Percentiles rank a stretch among this genome's conserved stretches.
Evolutionary conservation across 345 rosid species (phyloP).

Genomic region (Garcia nutans): DNA sequence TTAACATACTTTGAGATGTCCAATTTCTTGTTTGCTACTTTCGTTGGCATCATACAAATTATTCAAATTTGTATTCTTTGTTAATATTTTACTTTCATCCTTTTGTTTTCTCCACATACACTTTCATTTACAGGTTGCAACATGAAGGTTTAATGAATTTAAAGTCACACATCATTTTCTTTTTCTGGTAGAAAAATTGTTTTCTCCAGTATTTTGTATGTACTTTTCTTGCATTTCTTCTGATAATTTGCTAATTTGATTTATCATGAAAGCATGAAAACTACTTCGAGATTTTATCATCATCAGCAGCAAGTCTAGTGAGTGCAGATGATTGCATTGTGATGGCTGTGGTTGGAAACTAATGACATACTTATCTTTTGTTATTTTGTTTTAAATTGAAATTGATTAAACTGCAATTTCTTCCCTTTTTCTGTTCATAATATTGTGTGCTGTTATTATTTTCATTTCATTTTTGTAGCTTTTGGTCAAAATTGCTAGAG

Average conservation of each 20-base stretch:
- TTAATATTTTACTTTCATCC: not conserved
- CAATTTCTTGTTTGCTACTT: not conserved
- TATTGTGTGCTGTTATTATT: not conserved
- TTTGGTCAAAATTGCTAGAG: constrained; percentile 43
- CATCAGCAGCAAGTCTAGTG: not conserved
- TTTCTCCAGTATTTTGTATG: not conserved
- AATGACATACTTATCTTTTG: not conserved
- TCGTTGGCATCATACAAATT: not conserved
- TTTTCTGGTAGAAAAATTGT: not conserved
- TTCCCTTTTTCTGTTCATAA: not conserved
- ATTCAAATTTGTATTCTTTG: not conserved
- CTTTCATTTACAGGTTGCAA: not conserved
- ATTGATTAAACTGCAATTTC: not conserved
- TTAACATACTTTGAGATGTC: not conserved
- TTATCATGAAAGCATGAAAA: not conserved
- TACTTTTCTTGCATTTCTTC: not conserved
- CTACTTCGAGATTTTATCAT: not conserved
- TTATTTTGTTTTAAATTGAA: not conserved
- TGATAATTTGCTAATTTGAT: not conserved
- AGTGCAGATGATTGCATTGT: not conserved
- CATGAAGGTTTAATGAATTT: not conserved
- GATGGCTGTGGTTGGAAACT: not conserved
- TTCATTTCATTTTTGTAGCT: constrained; percentile 28
- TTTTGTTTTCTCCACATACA: not conserved
- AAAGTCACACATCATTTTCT: not conserved